A percentile compares a stretch with the other conserved stretches of the same genome.
Conservation (phyloP, 1,284 basidiomycete species). For the Rhodotorula sp. region DNA sequence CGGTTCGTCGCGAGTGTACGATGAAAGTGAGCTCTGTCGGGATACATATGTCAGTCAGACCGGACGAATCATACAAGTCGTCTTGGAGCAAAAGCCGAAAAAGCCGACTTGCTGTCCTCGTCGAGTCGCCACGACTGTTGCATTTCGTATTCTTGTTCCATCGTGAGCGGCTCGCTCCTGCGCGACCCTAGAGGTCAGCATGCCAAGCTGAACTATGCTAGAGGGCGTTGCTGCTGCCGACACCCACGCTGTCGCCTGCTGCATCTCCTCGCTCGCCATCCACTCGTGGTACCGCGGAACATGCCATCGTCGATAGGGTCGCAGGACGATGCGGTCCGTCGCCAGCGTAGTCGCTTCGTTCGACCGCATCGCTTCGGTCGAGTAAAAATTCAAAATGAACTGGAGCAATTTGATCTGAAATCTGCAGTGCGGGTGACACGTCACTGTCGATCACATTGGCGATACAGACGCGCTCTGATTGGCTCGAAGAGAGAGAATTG, state of each 20-base stretch:
- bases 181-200: background rate
- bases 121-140: conserved; percentile 84
- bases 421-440: background rate
- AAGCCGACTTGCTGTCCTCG: conserved; percentile 66
- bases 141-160: conserved; percentile 89
- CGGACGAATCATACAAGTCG: background rate
- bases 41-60: background rate
- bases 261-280: conserved; percentile 78
- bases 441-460: background rate
- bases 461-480: background rate
- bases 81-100: conserved; percentile 11
- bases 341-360: conserved; percentile 65
- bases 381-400: background rate
- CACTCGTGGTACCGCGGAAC: conserved; percentile 68
- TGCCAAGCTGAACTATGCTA: background rate
- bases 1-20: conserved; percentile 57
- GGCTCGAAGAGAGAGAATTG: background rate
- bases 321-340: conserved; percentile 63
- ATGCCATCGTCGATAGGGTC: conserved; percentile 64
- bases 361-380: conserved; percentile 58
- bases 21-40: conserved; percentile 82
- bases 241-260: conserved; percentile 65
- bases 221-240: background rate
- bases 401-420: background rate
- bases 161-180: conserved; percentile 70